Evolutionary conservation across 208 protist genomes (phyloP).

Genomic region (Wallacemonas sp.): DNA sequence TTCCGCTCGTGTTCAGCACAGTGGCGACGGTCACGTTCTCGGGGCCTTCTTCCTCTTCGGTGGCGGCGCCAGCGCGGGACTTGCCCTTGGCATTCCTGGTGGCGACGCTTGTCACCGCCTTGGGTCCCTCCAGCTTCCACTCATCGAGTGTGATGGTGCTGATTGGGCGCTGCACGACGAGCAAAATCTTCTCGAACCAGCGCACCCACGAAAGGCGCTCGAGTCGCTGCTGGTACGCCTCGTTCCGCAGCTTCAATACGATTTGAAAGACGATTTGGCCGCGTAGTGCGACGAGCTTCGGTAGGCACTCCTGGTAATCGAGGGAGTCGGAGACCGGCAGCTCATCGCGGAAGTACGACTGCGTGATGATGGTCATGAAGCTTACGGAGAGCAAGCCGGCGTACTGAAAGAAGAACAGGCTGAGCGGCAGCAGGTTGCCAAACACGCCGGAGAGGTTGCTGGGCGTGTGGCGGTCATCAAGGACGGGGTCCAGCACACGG

Average conservation of each 20-base stretch:
- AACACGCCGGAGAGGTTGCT: conserved; percentile 76
- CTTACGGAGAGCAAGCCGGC: conserved; percentile 71
- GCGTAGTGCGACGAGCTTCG: conserved; percentile 62
- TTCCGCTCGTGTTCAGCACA: conserved; percentile 10
- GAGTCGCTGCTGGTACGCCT: conserved; percentile 28
- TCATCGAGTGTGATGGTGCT: conserved; percentile 77
- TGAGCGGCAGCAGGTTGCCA: conserved; percentile 70
- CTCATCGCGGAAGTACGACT: conserved; percentile 83
- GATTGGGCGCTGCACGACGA: conserved; percentile 30
- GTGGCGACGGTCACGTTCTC: conserved; percentile 1
- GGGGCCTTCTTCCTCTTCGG: conserved; percentile 6
- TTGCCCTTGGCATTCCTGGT: conserved; percentile 1
- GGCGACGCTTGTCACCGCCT: too few species aligned
- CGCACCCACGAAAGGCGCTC: conserved; percentile 79
- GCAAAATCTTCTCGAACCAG: conserved; percentile 70
- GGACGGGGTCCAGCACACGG: conserved; percentile 56
- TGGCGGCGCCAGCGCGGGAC: conserved; percentile 21
- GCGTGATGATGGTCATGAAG: conserved; percentile 82
- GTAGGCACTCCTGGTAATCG: conserved; percentile 66
- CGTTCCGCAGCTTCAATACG: conserved; percentile 40
- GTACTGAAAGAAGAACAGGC: conserved; percentile 86
- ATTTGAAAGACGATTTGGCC: conserved; percentile 78
- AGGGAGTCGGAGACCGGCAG: conserved; percentile 70
- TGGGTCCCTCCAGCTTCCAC: conserved; percentile 52
- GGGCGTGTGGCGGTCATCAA: conserved; percentile 56